Conservation (phyloP, 2,329 filamentous ascomycete species). For the Exophiala mesophila region DNA sequence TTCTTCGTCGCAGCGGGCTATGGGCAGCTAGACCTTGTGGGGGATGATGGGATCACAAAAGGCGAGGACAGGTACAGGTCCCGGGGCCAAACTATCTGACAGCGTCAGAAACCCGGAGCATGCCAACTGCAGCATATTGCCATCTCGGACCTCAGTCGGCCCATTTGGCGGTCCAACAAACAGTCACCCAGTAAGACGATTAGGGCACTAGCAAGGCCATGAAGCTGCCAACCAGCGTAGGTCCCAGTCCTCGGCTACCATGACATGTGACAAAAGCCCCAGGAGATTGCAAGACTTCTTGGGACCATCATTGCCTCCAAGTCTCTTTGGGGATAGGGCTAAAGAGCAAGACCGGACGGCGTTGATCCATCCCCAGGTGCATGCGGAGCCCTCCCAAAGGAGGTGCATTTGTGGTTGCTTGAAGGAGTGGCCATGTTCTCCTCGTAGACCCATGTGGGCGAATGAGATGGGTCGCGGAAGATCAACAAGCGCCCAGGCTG, state of each 20-base stretch:
- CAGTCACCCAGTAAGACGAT: too few species aligned
- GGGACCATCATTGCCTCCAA: too few species aligned
- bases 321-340: too few species aligned
- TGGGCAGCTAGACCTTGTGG: conserved; percentile 6
- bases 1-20: conserved; percentile 14
- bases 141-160: not conserved
- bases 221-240: too few species aligned
- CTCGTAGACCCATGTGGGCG: conserved; percentile 11
- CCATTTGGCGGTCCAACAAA: not conserved
- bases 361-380: conserved; percentile 4
- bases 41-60: conserved; percentile 5
- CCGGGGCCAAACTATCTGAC: conserved; percentile 1
- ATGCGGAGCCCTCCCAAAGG: conserved; percentile 11
- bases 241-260: too few species aligned
- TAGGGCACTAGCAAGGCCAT: too few species aligned
- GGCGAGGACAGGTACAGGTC: conserved; percentile 1
- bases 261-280: too few species aligned
- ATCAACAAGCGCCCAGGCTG: conserved; percentile 21
- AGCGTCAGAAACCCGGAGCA: too few species aligned
- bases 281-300: too few species aligned
- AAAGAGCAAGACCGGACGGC: too few species aligned
- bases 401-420: not conserved
- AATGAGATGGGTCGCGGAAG: conserved; percentile 7
- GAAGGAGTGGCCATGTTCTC: conserved; percentile 9
- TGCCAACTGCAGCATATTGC: too few species aligned